These are phyloP conservation scores for Nakazawaea siamensis DNA, from an alignment of 805 yeast genomes.

Conservation along the genomic window DNA sequence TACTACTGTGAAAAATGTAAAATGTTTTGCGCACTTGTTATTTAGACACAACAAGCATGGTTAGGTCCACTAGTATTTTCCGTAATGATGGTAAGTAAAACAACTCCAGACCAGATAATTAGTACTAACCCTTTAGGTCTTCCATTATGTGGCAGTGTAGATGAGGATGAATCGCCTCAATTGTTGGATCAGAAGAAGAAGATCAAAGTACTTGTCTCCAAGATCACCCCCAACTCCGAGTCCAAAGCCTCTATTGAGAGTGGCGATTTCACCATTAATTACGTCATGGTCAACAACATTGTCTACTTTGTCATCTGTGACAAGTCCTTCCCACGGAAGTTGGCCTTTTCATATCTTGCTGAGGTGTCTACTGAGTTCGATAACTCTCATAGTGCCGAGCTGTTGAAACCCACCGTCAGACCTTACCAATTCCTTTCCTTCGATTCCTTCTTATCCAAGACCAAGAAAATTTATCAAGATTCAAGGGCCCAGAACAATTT, in stretches of 20 bases:
- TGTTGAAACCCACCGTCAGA: conserved; percentile 55
- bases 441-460: conserved; percentile 76
- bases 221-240: conserved; percentile 74
- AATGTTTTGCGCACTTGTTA: not conserved
- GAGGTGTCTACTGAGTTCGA: conserved; percentile 79
- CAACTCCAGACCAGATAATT: conserved; percentile 1
- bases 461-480: conserved; percentile 84
- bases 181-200: conserved; percentile 76
- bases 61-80: conserved; percentile 57
- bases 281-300: conserved; percentile 54
- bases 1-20: too few species aligned
- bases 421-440: conserved; percentile 89
- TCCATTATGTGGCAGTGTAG: conserved; percentile 88
- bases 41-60: conserved; percentile 33
- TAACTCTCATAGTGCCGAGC: conserved; percentile 66
- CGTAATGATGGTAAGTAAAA: conserved; percentile 48
- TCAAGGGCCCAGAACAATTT: conserved; percentile 84
- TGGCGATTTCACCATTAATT: conserved; percentile 66
- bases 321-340: conserved; percentile 72
- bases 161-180: conserved; percentile 56
- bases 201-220: conserved; percentile 64
- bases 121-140: conserved; percentile 38
- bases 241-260: conserved; percentile 80
- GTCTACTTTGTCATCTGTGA: conserved; percentile 77
- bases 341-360: conserved; percentile 79